Base-by-base conservation (phyloP, 805 yeast genomes). In the Schwanniomyces occidentalis region DNA sequence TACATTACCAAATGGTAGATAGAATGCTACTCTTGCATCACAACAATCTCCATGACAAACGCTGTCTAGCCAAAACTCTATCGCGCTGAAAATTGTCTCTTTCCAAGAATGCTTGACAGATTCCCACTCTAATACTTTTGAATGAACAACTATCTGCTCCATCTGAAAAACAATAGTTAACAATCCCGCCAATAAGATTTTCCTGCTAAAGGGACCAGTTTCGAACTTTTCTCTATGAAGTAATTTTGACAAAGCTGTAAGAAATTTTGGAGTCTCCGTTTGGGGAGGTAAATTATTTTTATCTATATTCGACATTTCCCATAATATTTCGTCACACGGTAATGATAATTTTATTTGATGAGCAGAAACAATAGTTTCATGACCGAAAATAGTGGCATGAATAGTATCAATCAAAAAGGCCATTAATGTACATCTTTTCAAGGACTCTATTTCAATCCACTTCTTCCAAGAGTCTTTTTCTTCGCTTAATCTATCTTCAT, bases 361-460 rank as follows among this genome's bases (percentile, higher is more conserved):
- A 12, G 52, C 47, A 22, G 46, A 49, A 4, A 55, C 31, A 5
- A 41, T 41, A 22, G 42, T 43, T 16, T 48, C 51, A 30, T 53
- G 58, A 5, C 67, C 66, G 30, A 59, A 61, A 3, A 62, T 51
- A 8, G 62, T 55, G 1, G 65, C 58, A 31, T 58, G 55, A 10
- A 61, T 35, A 2, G 64, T 52, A 41, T 64, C 70, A 25, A 63
- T 43, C 30, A 42, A 56, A 47, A 40, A 64, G 24, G 45, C 62
- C 51, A 63, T 62, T 41, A 48, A 51, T 43, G 43, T 58, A 29
- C 51, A 65, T 26, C 51, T 47, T 38, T 52, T 65, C 50, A 55
- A 48, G 5, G 56, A 52, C 29, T 64, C 68, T 16, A 50, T 55
- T 27, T 63, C 65, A 6, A 59, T 51, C 64, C 68, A 63, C 20